phyloP scores from a whole-genome alignment of 169 alveolate species.

The Toxoplasma gondii region DNA sequence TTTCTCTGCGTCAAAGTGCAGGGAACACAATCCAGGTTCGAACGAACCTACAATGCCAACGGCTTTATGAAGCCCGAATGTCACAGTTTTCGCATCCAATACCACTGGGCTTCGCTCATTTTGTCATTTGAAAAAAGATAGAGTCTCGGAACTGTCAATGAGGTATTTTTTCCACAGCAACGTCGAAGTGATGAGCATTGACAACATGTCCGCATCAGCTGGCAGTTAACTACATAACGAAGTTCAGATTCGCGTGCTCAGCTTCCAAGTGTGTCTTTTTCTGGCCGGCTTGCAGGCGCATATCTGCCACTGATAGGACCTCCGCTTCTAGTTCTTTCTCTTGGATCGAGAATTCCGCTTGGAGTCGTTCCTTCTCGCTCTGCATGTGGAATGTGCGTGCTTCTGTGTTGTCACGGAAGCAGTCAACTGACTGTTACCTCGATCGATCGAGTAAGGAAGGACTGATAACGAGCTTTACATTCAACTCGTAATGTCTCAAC shows the following conservation, averaged over 20 bases:
- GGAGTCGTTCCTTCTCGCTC: conserved; percentile 22
- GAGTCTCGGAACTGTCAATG: no score
- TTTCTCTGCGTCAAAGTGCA: no score
- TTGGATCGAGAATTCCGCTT: background rate
- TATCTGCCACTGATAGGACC: background rate
- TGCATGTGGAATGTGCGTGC: background rate
- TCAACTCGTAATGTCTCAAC: conserved; percentile 6
- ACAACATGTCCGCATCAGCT: no score
- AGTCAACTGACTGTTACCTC: background rate
- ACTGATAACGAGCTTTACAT: background rate
- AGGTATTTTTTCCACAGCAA: no score
- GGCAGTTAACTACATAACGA: no score
- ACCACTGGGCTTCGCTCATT: no score
- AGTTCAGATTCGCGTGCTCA: background rate
- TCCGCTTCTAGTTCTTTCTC: background rate
- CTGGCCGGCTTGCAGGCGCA: background rate
- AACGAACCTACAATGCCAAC: no score
- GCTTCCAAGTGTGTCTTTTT: background rate
- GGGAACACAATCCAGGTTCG: no score
- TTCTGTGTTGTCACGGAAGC: background rate
- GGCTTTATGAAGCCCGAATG: no score
- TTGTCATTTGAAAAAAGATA: no score
- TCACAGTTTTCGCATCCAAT: no score
- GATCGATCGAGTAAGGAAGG: conserved; percentile 1
- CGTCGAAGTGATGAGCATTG: no score